Evolutionary conservation across 108 stramenopile genomes (phyloP), one percentile per base, ranked within the genome.

Genomic region (Phaeodactylum tricornutum): DNA sequence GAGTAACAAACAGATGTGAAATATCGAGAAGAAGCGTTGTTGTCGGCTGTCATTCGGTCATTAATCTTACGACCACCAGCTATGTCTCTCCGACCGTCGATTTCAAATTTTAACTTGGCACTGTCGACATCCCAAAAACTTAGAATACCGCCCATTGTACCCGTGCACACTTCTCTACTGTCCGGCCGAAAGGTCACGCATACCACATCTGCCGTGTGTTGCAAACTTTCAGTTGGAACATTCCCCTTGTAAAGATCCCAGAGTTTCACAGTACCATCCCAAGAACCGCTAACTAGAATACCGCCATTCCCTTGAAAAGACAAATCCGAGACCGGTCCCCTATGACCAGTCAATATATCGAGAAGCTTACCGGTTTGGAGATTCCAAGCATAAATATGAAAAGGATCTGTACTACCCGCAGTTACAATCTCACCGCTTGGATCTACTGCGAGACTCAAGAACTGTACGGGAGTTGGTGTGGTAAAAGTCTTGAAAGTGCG

Each of bases 221-320:
- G 80, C 19, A 97, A 66, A 29, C 85, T 94, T 63, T 99, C 93
- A 3, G 74, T 66, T n/a, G 77, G 66, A 29, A 70, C 67, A 22
- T 91, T 79, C 21, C 64, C 66, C 64, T 95, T 94, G 81, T 92
- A 98, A 12, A 96, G 60, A 59, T 98, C 93, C 98, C 96, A 99
- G 0, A 98, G 55, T 52, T 95, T 95, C 19, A 95, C 88, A 9
- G 92, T 93, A 5, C 94, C 93, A 59, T 99, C 98, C 98, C 98
- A 99, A 14, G 92, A 93, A 23, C 84, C 93, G 39, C 86, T 83
- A 3, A 93, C 94, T 21, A 99, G 55, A 9, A 65, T 75, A 1
- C 87, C 93, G 11, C 79, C 62, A 37, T 55, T 69, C 32, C 83
- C 74, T 61, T 82, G 75, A 47, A 96, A 97, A 8, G 66, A 70